A percentile compares a stretch with the other conserved stretches of the same genome.
Conservation (phyloP, 805 yeast species). For the Sugiyamaella mastotermitis region DNA sequence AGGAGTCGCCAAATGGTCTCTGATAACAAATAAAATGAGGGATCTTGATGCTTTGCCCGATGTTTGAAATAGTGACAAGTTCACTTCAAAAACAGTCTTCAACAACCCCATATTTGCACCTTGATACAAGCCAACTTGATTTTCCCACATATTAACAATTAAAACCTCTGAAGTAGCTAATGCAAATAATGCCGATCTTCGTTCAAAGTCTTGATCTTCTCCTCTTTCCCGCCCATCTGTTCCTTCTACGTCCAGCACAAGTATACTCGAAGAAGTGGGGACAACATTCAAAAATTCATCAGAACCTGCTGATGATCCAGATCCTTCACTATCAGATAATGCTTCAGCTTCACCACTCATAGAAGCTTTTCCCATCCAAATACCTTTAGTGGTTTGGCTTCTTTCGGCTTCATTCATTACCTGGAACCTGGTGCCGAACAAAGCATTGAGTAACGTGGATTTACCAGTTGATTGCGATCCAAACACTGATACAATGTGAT, state of each 20-base stretch:
- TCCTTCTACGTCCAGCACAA: constrained; percentile 97
- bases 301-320: neutral
- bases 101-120: constrained; percentile 96
- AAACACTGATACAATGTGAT: constrained; percentile 90
- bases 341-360: constrained; percentile 11
- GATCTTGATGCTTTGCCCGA: constrained; percentile 41
- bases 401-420: constrained; percentile 86
- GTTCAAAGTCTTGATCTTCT: constrained; percentile 96
- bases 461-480: constrained; percentile 98
- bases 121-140: constrained; percentile 92
- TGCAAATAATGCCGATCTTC: constrained; percentile 94
- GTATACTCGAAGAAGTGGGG: constrained; percentile 32
- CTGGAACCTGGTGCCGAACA: constrained; percentile 83
- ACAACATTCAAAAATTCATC: constrained; percentile 7
- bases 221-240: constrained; percentile 98
- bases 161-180: constrained; percentile 84
- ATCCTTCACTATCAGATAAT: constrained; percentile 6
- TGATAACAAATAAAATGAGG: constrained; percentile 65
- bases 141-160: constrained; percentile 93
- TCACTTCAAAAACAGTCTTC: constrained; percentile 95
- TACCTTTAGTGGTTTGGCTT: constrained; percentile 87
- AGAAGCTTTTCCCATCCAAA: constrained; percentile 61
- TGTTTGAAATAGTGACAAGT: constrained; percentile 74
- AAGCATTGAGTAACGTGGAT: constrained; percentile 78
- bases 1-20: constrained; percentile 92